Base-by-base conservation (phyloP, 2,329 filamentous ascomycete species). In the Cladosporium sp. region DNA sequence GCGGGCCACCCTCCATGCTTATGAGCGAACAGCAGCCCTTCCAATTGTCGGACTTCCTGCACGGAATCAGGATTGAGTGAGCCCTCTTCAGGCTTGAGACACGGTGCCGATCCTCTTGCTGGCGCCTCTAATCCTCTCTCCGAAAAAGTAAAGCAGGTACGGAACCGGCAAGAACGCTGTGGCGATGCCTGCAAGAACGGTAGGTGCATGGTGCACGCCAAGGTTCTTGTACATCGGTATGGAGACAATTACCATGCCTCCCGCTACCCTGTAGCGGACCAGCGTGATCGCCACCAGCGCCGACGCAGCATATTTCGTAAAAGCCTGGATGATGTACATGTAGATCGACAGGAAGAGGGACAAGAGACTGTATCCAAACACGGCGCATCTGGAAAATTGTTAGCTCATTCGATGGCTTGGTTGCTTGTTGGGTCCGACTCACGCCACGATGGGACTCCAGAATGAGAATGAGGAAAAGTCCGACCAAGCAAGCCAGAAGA, bases 341-440 rank as follows among this genome's bases (percentile, higher is more conserved):
- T 75, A 75, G 26, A 67, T 67, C 7, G 76, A 75, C 38, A 80
- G 76, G 67, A 79, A 82, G 66, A 83, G 79, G 2, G 78, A 77
- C 61, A 80, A 80, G 66, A 83, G 76, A 3, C 78, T 80, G 49
- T 79, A 82, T 1, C 82, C 81, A 47, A 84, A 83, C 0, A 82
- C 75, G 0, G 80, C 81, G 0, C 81, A 71, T 4, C 83, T 79
- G 4, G 79, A 77, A 0, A 78, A 80, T 74, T 82, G 70, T 80
- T 79, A 34, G 79, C 80, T 21, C 82, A 76, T 12, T 47, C 14
- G 21, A 21, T 8, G 8, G 8, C 3, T 21, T 4, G 11, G 8
- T 8, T 44, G 3, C 41, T 21, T 21, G 7, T 24, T n/a, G 3
- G 10, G n/a, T 0, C 1, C 8, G 7, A 38, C 57, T 59, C 11